Base-by-base conservation (phyloP, 1,139 yeast species). In the Candida sp. region DNA sequence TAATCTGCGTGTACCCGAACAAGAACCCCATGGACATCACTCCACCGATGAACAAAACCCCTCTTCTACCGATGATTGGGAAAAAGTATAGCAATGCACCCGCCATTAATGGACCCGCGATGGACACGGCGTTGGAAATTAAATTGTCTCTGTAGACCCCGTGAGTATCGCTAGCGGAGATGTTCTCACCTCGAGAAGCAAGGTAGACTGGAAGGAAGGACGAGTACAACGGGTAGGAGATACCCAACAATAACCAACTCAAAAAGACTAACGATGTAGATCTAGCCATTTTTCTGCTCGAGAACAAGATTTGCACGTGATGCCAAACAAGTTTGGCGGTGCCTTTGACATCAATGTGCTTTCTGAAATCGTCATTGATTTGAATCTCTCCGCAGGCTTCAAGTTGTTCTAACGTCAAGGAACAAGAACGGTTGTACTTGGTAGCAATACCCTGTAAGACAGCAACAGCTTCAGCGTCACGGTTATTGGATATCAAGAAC, bases 91-190 rank as follows among this genome's bases (percentile, higher is more conserved):
- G 68, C 44, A 79, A 52, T 4, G 64, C 67, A 44, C 81, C 85
- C 5, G 83, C 88, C 43, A 84, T 65, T 12, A 82, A 56, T 6
- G 89, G 88, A 7, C 89, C 90, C 49, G 79, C 77, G 37, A 81
- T 80, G 37, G 84, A 77, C 28, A 75, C 72, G 32, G 77, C 72
- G 57, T 80, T 80, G 44, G 79, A 77, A 48, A 85, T 72, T 46
- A 80, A 67, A 43, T 80, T 77, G 63, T 84, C 81, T 59, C 86
- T 68, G 65, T 83, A 84, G n/a, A 73, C 70, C 26, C 74, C 69
- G 44, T 59, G 62, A 31, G 73, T 63, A 38, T 74, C 64, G 30
- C 62, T 55, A 1, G 72, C 72, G 11, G 75, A 63, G 7, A 75
- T 72, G 42, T 71, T 65, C 8, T 75, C 81, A 34, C 85, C 84